A percentile compares a stretch with the other conserved stretches of the same genome.
Conservation (phyloP, 345 rosid genomes). For the Salix caprea region DNA sequence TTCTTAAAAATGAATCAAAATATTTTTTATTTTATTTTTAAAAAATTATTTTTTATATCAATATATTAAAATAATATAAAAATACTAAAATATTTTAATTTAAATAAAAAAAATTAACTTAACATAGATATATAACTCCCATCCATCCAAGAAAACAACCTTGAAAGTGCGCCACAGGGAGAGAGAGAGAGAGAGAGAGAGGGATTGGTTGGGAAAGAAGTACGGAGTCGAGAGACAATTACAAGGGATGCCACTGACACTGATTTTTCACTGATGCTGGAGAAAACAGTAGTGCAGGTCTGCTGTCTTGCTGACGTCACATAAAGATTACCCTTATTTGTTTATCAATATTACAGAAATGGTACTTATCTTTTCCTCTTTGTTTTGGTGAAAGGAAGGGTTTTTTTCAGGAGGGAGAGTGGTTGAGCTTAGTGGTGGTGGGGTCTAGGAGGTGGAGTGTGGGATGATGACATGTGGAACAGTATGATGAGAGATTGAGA, state of each 20-base stretch:
- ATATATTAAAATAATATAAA: too few species aligned
- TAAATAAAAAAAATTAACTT: too few species aligned
- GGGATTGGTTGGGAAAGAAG: neutral
- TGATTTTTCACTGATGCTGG: neutral
- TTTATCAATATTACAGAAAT: slow-evolving; percentile 22
- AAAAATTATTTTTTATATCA: too few species aligned
- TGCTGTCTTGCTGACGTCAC: slow-evolving; percentile 45
- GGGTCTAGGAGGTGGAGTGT: neutral
- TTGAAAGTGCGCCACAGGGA: too few species aligned
- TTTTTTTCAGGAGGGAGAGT: neutral
- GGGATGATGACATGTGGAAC: slow-evolving; percentile 8
- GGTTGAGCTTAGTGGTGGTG: neutral
- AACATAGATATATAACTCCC: too few species aligned
- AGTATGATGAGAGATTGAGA: neutral
- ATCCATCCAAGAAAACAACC: too few species aligned
- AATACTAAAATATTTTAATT: too few species aligned
- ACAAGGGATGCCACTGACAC: neutral
- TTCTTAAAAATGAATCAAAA: too few species aligned
- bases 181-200: neutral
- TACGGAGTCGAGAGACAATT: neutral
- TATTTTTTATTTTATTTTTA: too few species aligned
- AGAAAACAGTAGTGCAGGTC: neutral
- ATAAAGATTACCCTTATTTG: slow-evolving; percentile 6
- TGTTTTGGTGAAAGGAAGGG: too few species aligned
- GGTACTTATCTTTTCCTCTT: neutral